A percentile compares a stretch with the other conserved stretches of the same genome.
These are phyloP conservation scores for Citrus trifoliata DNA, from an alignment of 345 rosid genomes.

Conservation along the genomic window DNA sequence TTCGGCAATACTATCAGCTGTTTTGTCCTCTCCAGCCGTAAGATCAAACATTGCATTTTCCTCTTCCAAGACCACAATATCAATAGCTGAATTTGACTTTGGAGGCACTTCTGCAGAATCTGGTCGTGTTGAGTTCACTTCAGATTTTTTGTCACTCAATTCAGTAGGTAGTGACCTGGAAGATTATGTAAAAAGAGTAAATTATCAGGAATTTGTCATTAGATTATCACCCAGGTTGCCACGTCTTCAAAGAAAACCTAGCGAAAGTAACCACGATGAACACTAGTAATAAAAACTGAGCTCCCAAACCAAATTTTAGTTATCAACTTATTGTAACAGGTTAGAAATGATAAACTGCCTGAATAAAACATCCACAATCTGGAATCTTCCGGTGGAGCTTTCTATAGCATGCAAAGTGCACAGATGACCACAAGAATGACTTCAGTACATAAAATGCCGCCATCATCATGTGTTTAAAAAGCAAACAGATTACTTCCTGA, in stretches of 20 bases:
- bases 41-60: constrained; percentile 19
- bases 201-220: constrained; percentile 8
- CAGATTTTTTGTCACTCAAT: constrained; percentile 27
- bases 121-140: constrained; percentile 26
- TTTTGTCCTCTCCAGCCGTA: constrained; percentile 31
- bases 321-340: neutral
- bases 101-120: constrained; percentile 22
- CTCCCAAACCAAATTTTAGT: neutral
- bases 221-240: neutral
- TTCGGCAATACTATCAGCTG: constrained; percentile 46
- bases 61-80: constrained; percentile 26
- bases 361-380: neutral
- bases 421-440: neutral
- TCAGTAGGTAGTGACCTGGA: constrained; percentile 44
- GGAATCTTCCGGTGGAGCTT: neutral
- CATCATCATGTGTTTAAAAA: neutral
- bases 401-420: neutral
- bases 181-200: constrained; percentile 10
- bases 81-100: constrained; percentile 19
- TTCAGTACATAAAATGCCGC: neutral
- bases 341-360: neutral
- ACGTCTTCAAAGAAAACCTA: too few relatives aligned
- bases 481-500: neutral
- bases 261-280: neutral
- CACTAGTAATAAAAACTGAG: neutral